Evolutionary conservation across 306 rosid genomes (phyloP).

Genomic region (Rosa multiflora): DNA sequence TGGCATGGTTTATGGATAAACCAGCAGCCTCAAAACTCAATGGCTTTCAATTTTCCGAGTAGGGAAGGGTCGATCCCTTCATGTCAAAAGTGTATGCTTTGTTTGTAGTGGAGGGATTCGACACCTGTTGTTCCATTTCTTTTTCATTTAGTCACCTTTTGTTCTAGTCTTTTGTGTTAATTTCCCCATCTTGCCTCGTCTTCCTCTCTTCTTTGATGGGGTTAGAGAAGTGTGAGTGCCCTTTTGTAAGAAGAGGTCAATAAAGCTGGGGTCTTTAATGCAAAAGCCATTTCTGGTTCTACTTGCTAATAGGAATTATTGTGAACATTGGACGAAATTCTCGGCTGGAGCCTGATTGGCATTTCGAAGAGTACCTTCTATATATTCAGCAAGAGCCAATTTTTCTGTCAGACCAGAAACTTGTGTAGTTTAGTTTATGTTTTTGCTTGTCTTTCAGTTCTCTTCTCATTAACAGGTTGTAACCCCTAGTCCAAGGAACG

Average conservation of each 20-base stretch:
- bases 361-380: background rate
- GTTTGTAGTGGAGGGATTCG: conserved; percentile 55
- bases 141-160: conserved; percentile 23
- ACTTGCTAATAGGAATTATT: conserved; percentile 3
- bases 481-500: background rate
- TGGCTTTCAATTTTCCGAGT: conserved; percentile 47
- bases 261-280: conserved; percentile 51
- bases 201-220: conserved; percentile 42
- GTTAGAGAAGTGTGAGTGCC: conserved; percentile 46
- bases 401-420: background rate
- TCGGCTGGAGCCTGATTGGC: background rate
- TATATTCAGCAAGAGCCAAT: conserved; percentile 5
- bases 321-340: background rate
- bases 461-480: background rate
- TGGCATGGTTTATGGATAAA: conserved; percentile 93
- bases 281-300: conserved; percentile 22
- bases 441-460: background rate
- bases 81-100: conserved; percentile 46
- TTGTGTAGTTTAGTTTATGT: background rate
- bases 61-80: conserved; percentile 44
- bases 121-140: conserved; percentile 36
- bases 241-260: conserved; percentile 50
- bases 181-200: conserved; percentile 42
- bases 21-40: conserved; percentile 83
- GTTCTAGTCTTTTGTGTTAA: conserved; percentile 25